Percentiles rank a stretch among this genome's conserved stretches.
These are phyloP conservation scores for Hymenoscyphus infarciens DNA, from an alignment of 2,329 filamentous ascomycete genomes.

Conservation along the genomic window DNA sequence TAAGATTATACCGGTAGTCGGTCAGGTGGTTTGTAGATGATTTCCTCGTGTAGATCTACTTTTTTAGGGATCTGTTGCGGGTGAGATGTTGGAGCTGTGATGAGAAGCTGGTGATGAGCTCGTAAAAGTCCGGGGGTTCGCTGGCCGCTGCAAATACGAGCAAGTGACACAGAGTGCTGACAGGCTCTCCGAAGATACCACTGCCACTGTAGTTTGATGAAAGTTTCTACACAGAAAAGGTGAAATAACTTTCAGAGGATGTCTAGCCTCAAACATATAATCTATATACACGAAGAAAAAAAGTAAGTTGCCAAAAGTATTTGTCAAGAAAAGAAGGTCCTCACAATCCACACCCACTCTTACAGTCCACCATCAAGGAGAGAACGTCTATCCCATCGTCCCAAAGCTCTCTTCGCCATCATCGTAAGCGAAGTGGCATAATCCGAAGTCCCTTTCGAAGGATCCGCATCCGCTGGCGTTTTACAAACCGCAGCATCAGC, in stretches of 20 bases:
- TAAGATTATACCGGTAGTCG: background rate
- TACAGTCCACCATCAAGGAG: background rate
- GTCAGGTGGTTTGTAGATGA: background rate
- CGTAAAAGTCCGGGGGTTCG: too few species aligned
- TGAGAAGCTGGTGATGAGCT: too few species aligned
- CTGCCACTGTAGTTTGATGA: background rate
- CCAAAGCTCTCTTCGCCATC: constrained; percentile 13
- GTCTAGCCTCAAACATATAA: background rate
- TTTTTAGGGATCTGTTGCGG: background rate
- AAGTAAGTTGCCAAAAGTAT: background rate
- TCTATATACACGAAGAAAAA: background rate
- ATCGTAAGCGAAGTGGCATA: constrained; percentile 25
- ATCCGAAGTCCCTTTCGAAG: constrained; percentile 40
- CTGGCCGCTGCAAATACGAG: background rate
- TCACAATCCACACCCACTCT: background rate
- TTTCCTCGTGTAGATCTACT: background rate
- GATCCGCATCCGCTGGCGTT: constrained; percentile 41
- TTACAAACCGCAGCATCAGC: constrained; percentile 33
- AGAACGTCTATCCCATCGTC: constrained; percentile 1
- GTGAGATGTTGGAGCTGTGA: background rate
- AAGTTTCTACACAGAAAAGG: background rate
- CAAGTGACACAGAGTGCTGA: background rate
- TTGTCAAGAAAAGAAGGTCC: background rate
- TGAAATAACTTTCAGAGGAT: background rate
- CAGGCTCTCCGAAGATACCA: background rate